phyloP scores from a whole-genome alignment of 352 stramenopile genomes.

The Pythium insidiosum region DNA sequence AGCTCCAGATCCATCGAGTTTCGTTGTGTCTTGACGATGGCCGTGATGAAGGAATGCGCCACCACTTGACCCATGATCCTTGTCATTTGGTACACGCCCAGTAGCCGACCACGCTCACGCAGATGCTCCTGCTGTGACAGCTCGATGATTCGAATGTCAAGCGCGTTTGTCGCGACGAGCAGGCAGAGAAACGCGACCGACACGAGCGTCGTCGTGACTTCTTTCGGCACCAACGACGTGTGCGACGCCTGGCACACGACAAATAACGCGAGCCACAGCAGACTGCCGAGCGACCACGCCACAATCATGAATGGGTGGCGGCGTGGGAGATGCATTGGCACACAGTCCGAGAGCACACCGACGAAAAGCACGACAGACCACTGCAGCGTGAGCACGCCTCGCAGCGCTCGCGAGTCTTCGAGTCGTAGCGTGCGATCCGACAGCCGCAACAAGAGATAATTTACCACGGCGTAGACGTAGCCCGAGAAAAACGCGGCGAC shows the following conservation, averaged over 20 bases:
- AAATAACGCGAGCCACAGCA: conserved; percentile 23
- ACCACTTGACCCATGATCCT: conserved; percentile 19
- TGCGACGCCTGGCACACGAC: conserved; percentile 16
- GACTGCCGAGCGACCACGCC: conserved; percentile 23
- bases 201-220: conserved; percentile 8
- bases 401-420: conserved; percentile 3
- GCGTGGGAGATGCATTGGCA: conserved; percentile 19
- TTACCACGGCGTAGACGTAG: conserved; percentile 19
- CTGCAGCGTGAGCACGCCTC: conserved; percentile 19
- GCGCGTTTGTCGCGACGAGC: conserved; percentile 20
- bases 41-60: conserved; percentile 15
- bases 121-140: conserved; percentile 34
- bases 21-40: conserved; percentile 1
- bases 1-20: conserved; percentile 8
- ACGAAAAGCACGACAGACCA: conserved; percentile 25
- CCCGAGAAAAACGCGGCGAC: conserved; percentile 16
- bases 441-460: conserved; percentile 11
- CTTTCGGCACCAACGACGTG: conserved; percentile 2
- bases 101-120: conserved; percentile 14
- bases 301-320: conserved; percentile 70
- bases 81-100: conserved; percentile 25
- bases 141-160: conserved; percentile 35
- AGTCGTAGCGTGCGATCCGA: conserved; percentile 8
- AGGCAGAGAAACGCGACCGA: conserved; percentile 21
- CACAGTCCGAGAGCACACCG: conserved; percentile 24